Base-by-base conservation (phyloP, 805 yeast genomes). In the Wickerhamomyces chambardii region DNA sequence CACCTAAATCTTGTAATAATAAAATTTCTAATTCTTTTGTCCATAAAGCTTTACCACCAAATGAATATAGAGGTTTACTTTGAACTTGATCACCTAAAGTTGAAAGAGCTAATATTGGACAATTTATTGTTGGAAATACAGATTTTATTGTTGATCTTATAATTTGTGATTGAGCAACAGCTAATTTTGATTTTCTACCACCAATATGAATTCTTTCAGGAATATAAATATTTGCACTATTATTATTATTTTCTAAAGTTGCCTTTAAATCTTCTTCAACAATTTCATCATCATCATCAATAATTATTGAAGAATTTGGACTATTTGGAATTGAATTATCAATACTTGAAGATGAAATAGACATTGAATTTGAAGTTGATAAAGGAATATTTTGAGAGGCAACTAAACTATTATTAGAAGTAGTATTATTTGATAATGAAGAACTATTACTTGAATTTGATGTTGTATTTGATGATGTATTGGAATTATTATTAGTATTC, bases 1-100 rank as follows among this genome's bases (percentile, higher is more conserved):
- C 66, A 21, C 81, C 89, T 18, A 76, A 68, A 31, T 70, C 65
- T 42, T 71, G 71, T 44, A 82, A 68, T 28, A 90, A 63, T 33
- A 87, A 62, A 17, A 78, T 78, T 59, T 92, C 98, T 38, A 92
- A 67, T 59, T 92, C 98, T 53, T 84, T 84, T 3, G 98, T 92
- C 98, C 98, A 92, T 17, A 92, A 58, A 0, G 96, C 77, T 56
- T 92, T 92, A 18, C 98, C 98, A 30, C 97, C 97, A 60, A 92
- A 92, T 4, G 95, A 75, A 58, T 90, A 92, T 33, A 92, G 66
- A 7, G 98, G 96, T 53, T 76, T 79, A 51, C 70, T 73, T 53
- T 78, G 92, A 22, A 83, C 79, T 52, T 84, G 82, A 63, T 92
- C 98, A 18, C 97, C 98, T 26, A 92, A 65, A 1, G 98, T 90